These are phyloP conservation scores for Potentilla sterilis DNA, from an alignment of 306 rosid genomes.

Conservation along the genomic window DNA sequence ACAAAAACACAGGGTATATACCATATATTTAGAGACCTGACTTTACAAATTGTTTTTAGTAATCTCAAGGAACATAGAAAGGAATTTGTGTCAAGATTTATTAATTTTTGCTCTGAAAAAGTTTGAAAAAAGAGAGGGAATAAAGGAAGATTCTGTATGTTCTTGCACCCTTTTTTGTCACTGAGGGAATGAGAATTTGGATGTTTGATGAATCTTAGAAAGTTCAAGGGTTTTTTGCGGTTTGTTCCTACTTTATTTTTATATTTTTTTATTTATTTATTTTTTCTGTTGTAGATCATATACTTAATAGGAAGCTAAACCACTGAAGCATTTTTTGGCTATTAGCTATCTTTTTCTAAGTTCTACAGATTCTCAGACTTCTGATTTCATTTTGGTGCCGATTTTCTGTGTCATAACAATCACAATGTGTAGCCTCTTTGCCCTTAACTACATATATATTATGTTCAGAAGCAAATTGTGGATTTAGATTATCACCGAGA, in stretches of 20 bases:
- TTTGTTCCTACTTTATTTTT: constrained; percentile 17
- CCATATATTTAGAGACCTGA: background rate
- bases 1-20: constrained; percentile 4
- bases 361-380: background rate
- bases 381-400: background rate
- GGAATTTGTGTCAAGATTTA: background rate
- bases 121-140: background rate
- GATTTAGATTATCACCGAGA: background rate
- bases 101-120: background rate
- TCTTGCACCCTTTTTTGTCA: constrained; percentile 11
- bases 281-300: constrained; percentile 3
- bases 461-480: background rate
- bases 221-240: constrained; percentile 3
- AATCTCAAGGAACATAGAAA: background rate
- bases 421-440: background rate
- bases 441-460: background rate
- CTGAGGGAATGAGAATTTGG: background rate
- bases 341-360: constrained; percentile 14
- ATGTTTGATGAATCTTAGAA: constrained; percentile 20
- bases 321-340: background rate
- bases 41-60: background rate
- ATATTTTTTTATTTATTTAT: background rate
- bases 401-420: background rate
- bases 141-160: constrained; percentile 14
- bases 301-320: constrained; percentile 16